These are phyloP conservation scores for Nothomitra cinnamomea DNA, from an alignment of 2,329 filamentous ascomycete species.

Conservation along the genomic window DNA sequence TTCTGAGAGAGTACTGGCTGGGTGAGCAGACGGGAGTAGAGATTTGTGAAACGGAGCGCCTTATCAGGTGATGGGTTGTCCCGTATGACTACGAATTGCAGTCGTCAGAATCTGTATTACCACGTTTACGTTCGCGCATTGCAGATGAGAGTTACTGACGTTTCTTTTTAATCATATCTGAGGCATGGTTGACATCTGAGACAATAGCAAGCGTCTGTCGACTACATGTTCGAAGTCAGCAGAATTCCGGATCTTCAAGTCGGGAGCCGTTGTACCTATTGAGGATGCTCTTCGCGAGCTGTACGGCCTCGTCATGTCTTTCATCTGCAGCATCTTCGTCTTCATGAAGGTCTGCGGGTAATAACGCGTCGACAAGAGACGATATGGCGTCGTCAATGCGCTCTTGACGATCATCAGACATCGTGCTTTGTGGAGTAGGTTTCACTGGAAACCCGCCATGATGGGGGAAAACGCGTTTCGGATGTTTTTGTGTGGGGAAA, in stretches of 20 bases:
- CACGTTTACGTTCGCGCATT: background rate
- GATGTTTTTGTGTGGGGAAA: background rate
- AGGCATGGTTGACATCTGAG: slow-evolving; percentile 75
- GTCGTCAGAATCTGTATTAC: slow-evolving; percentile 4
- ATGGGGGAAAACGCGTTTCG: background rate
- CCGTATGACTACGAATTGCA: slow-evolving; percentile 42
- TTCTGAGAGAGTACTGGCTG: slow-evolving; percentile 87
- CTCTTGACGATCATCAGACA: slow-evolving; percentile 38
- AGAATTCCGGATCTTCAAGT: slow-evolving; percentile 9
- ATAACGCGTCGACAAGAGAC: slow-evolving; percentile 57
- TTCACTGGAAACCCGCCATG: background rate
- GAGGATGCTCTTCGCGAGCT: slow-evolving; percentile 31
- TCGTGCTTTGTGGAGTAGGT: slow-evolving; percentile 14
- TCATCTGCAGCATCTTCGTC: slow-evolving; percentile 51
- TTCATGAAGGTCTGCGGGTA: slow-evolving; percentile 48
- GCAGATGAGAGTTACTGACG: slow-evolving; percentile 18
- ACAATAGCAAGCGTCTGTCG: slow-evolving; percentile 35
- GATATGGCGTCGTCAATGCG: slow-evolving; percentile 67
- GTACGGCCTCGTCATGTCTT: slow-evolving; percentile 45
- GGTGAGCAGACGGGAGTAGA: slow-evolving; percentile 78
- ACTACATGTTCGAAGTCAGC: slow-evolving; percentile 12
- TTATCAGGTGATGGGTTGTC: slow-evolving; percentile 56
- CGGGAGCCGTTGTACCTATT: slow-evolving; percentile 17
- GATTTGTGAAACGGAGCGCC: slow-evolving; percentile 71
- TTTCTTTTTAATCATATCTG: slow-evolving; percentile 79